phyloP scores from a whole-genome alignment of 2,329 filamentous ascomycete species.

The Trichophyton simii region DNA sequence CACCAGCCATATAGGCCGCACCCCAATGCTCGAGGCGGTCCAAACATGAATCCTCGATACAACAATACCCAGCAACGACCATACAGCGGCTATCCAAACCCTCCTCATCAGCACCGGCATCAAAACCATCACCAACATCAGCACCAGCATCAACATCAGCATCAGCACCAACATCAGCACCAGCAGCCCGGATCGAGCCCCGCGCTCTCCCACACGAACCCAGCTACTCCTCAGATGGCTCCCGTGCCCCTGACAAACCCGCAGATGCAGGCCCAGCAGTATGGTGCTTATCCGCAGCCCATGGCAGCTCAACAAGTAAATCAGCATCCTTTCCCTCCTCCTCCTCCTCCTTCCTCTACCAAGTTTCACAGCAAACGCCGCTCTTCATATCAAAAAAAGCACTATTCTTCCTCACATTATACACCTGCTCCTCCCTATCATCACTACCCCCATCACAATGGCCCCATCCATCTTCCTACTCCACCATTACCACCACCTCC shows the following conservation, averaged over 20 bases:
- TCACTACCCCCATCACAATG: slow-evolving; percentile 13
- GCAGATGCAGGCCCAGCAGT: slow-evolving; percentile 49
- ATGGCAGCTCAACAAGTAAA: slow-evolving; percentile 51
- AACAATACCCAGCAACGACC: no score
- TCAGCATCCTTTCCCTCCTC: slow-evolving; percentile 16
- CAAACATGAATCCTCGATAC: no score
- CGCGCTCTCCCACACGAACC: slow-evolving; percentile 52
- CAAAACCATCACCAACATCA: background rate
- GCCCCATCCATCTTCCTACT: slow-evolving; percentile 2
- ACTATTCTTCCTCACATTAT: slow-evolving; percentile 9
- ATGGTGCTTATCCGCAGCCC: slow-evolving; percentile 46
- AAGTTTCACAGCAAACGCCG: slow-evolving; percentile 14
- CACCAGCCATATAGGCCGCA: slow-evolving; percentile 59
- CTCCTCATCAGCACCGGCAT: slow-evolving; percentile 25
- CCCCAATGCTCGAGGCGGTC: no score
- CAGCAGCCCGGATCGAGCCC: slow-evolving; percentile 48
- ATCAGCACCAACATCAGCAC: slow-evolving; percentile 20
- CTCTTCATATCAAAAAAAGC: slow-evolving; percentile 24
- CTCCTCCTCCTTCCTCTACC: no score
- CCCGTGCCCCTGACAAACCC: slow-evolving; percentile 55
- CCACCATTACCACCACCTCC: slow-evolving; percentile 9
- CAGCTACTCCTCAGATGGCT: slow-evolving; percentile 58
- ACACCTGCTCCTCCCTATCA: slow-evolving; percentile 15
- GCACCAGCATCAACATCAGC: slow-evolving; percentile 38
- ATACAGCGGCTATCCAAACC: background rate